Percentiles rank a stretch among this genome's conserved stretches.
These are phyloP conservation scores for Wickerhamiella slavikovae DNA, from an alignment of 805 yeast genomes.

Conservation along the genomic window DNA sequence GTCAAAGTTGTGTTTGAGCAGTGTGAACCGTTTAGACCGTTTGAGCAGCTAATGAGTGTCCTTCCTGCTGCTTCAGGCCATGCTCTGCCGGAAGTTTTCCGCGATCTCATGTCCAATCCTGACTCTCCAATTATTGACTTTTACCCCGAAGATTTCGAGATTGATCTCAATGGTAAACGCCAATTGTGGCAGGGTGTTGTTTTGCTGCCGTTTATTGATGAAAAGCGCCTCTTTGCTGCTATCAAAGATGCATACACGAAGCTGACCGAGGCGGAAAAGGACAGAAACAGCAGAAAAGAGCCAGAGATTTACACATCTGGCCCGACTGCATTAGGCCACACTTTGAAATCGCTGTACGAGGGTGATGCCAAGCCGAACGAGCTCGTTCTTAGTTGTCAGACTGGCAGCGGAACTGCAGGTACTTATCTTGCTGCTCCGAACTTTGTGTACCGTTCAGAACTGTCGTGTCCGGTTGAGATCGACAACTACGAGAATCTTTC, in stretches of 20 bases:
- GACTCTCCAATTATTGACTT: constrained; percentile 75
- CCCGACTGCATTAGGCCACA: constrained; percentile 29
- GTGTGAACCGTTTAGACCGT: constrained; percentile 74
- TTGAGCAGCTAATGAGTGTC: constrained; percentile 93
- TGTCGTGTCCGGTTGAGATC: constrained; percentile 25
- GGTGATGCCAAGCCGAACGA: constrained; percentile 11
- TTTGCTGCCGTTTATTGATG: constrained; percentile 77
- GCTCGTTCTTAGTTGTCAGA: constrained; percentile 10
- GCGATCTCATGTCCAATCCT: constrained; percentile 69
- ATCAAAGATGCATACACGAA: constrained; percentile 43
- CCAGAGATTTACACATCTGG: constrained; percentile 53
- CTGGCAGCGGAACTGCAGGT: constrained; percentile 19
- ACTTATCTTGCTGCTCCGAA: constrained; percentile 11
- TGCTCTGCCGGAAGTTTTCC: constrained; percentile 57
- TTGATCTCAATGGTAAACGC: constrained; percentile 85
- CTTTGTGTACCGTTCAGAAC: constrained; percentile 20
- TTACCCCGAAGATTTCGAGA: constrained; percentile 71
- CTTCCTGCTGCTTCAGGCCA: constrained; percentile 77
- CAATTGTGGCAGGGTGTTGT: constrained; percentile 98
- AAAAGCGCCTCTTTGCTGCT: constrained; percentile 47
- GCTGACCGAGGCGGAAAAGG: constrained; percentile 47
- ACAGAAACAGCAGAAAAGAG: constrained; percentile 50
- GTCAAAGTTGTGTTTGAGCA: constrained; percentile 39
- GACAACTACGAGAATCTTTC: constrained; percentile 26
- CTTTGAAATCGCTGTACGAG: constrained; percentile 23